A percentile compares a stretch with the other conserved stretches of the same genome.
Evolutionary conservation across 371 early-diverging fungal genomes (phyloP).

Genomic region (Lichtheimia hyalospora): DNA sequence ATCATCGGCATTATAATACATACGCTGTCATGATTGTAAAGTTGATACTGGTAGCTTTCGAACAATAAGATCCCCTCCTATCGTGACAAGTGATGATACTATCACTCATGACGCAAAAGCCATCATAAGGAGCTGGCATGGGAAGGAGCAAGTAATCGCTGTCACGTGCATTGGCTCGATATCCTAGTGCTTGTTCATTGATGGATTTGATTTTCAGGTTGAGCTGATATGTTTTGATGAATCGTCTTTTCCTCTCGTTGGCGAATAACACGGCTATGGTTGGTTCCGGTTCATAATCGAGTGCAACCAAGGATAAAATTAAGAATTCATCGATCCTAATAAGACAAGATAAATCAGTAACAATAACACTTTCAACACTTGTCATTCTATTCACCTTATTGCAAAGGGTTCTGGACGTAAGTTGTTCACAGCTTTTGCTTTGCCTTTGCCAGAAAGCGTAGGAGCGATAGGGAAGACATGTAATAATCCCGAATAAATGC

Average conservation of each 20-base stretch:
- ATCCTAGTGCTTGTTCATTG: constrained; percentile 22
- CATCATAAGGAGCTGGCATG: constrained; percentile 61
- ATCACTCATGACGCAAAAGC: constrained; percentile 72
- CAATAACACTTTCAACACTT: neutral
- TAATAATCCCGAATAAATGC: constrained; percentile 60
- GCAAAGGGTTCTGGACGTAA: constrained; percentile 19
- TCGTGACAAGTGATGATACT: constrained; percentile 62
- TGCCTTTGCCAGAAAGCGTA: constrained; percentile 30
- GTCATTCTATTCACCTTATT: constrained; percentile 8
- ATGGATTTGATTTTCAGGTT: constrained; percentile 43
- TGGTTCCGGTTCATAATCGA: constrained; percentile 41
- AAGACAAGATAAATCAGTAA: neutral
- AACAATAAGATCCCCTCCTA: constrained; percentile 8
- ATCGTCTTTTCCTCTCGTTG: constrained; percentile 59
- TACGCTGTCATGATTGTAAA: constrained; percentile 22
- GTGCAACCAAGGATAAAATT: constrained; percentile 61
- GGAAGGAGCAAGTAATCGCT: constrained; percentile 61
- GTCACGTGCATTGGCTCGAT: constrained; percentile 42
- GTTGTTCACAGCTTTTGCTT: constrained; percentile 23
- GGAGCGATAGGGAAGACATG: constrained; percentile 29
- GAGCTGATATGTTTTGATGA: constrained; percentile 64
- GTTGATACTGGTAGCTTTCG: constrained; percentile 51
- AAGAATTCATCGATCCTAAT: constrained; percentile 66
- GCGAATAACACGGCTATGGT: constrained; percentile 68
- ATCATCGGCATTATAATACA: neutral